Evolutionary conservation across 139 green algal genomes (phyloP), one percentile per base, ranked within the genome.

Genomic region (Chlorella sp.): DNA sequence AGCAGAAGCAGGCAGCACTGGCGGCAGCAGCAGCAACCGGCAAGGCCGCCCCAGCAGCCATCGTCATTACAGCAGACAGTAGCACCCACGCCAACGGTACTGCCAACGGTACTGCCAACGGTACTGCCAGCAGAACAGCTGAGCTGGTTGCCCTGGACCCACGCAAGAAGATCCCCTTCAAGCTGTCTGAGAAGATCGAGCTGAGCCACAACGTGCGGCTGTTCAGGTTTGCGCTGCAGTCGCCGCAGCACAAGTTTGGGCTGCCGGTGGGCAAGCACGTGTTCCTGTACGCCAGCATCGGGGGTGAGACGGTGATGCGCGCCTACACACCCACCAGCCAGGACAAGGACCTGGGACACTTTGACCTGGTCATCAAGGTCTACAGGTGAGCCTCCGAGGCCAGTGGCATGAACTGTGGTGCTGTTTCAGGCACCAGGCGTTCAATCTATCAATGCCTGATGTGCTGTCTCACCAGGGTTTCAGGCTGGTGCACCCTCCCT

Each of bases 341-440:
- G 34, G 87, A 97, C 73, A 85, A 92, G 51, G 86, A 96, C 36
- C 49, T 91, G 3, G 95, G 95, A 1, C 87, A 94, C 74, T 93
- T 99, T 64, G 95, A 99, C 78, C 87, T 99, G 67, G 88, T 99
- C 5, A 86, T 99, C 74, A 99, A 98, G 90, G 83, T 96, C 33
- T n/a, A n/a, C n/a, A n/a, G n/a, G n/a, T n/a, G n/a, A n/a, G n/a
- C n/a, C n/a, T n/a, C n/a, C n/a, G n/a, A n/a, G n/a, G n/a, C n/a
- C n/a, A n/a, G n/a, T n/a, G n/a, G n/a, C n/a, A n/a, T n/a, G n/a
- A n/a, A n/a, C n/a, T n/a, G n/a, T n/a, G n/a, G n/a, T n/a, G n/a
- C n/a, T n/a, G n/a, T n/a, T n/a, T n/a, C n/a, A n/a, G n/a, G n/a
- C n/a, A n/a, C n/a, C n/a, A n/a, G n/a, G n/a, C n/a, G n/a, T n/a